phyloP scores from a whole-genome alignment of 805 yeast species.

The Myxozyma mucilagina region DNA sequence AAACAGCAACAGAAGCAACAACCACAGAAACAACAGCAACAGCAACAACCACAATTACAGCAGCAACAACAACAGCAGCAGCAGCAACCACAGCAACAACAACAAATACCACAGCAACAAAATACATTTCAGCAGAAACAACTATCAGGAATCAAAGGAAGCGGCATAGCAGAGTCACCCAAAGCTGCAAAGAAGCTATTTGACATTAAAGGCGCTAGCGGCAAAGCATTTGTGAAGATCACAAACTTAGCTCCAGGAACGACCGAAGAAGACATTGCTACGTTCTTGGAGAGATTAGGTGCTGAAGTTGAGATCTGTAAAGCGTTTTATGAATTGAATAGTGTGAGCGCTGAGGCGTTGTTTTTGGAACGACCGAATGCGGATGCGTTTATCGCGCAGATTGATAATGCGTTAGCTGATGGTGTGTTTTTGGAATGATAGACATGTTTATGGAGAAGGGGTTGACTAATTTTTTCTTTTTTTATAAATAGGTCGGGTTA shows the following conservation, averaged over 20 bases:
- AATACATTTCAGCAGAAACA: neutral
- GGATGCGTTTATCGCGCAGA: slow-evolving; percentile 38
- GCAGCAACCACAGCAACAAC: neutral
- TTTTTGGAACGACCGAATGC: slow-evolving; percentile 39
- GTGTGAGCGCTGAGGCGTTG: slow-evolving; percentile 35
- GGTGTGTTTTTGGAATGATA: slow-evolving; percentile 36
- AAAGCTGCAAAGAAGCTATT: slow-evolving; percentile 7
- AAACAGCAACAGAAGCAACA: neutral
- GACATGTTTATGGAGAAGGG: neutral
- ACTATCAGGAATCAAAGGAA: neutral
- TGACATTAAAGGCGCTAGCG: slow-evolving; percentile 22
- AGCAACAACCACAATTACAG: neutral
- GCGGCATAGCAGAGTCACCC: neutral
- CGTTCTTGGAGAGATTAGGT: slow-evolving; percentile 36
- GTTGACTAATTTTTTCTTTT: neutral
- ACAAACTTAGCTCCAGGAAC: slow-evolving; percentile 40
- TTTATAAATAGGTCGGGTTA: slow-evolving; percentile 4
- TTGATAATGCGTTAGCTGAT: slow-evolving; percentile 52
- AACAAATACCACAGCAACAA: neutral
- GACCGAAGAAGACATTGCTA: slow-evolving; percentile 37
- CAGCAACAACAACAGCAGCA: neutral
- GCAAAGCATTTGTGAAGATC: slow-evolving; percentile 31
- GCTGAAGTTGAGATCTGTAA: slow-evolving; percentile 32
- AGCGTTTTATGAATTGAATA: slow-evolving; percentile 16
- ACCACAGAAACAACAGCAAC: neutral